phyloP scores from a whole-genome alignment of 495 filamentous ascomycete genomes.

The Lichenothelia convexa region DNA sequence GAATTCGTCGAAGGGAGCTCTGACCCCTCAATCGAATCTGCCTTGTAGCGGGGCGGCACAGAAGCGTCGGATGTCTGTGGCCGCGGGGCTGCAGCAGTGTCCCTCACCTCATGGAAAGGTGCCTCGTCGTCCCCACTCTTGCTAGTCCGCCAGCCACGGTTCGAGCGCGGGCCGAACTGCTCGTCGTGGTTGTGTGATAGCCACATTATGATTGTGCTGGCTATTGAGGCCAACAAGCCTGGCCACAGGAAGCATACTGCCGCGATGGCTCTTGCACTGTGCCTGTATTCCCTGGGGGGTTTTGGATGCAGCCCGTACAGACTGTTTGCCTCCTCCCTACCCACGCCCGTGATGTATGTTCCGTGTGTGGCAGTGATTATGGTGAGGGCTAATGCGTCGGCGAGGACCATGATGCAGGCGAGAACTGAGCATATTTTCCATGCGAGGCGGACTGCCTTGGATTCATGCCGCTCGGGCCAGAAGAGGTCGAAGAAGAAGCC shows the following conservation, averaged over 20 bases:
- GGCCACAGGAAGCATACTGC: slow-evolving; percentile 26
- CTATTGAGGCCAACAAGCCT: slow-evolving; percentile 18
- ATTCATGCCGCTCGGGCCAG: slow-evolving; percentile 32
- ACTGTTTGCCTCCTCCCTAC: too few relatives aligned
- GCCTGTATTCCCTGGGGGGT: slow-evolving; percentile 23
- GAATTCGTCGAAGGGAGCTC: too few relatives aligned
- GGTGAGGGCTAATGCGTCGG: slow-evolving; percentile 25
- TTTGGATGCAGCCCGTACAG: slow-evolving; percentile 10
- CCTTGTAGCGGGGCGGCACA: too few relatives aligned
- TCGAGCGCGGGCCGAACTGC: neutral
- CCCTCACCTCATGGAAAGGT: too few relatives aligned
- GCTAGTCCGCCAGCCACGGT: too few relatives aligned
- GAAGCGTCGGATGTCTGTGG: too few relatives aligned
- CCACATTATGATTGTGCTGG: neutral
- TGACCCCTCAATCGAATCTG: too few relatives aligned
- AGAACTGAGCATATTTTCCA: slow-evolving; percentile 30
- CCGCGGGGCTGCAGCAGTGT: too few relatives aligned
- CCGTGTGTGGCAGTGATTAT: slow-evolving; percentile 24
- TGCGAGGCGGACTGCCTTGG: slow-evolving; percentile 22
- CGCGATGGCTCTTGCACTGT: slow-evolving; percentile 23
- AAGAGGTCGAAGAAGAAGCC: slow-evolving; percentile 38
- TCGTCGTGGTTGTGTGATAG: neutral
- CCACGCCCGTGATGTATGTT: slow-evolving; percentile 21
- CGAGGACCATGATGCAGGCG: slow-evolving; percentile 24
- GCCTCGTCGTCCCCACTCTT: too few relatives aligned